phyloP scores from a whole-genome alignment of 78 protist genomes.

The Dictyostelium intermedium region DNA sequence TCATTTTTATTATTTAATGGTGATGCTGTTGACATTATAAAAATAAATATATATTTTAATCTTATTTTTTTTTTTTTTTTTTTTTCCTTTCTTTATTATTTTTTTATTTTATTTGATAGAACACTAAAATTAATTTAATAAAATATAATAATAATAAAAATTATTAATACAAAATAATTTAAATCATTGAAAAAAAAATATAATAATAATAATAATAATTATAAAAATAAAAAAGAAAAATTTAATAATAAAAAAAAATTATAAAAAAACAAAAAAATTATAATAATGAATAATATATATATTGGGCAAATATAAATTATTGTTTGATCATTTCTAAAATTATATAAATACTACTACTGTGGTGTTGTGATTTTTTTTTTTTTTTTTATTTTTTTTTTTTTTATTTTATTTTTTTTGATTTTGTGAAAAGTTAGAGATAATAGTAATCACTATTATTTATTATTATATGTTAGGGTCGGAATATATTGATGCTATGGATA shows the following conservation, averaged over 20 bases:
- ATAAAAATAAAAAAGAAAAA: background rate
- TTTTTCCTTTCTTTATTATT: background rate
- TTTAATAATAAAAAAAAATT: background rate
- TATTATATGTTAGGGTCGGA: background rate
- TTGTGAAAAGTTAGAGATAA: background rate
- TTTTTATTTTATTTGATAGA: background rate
- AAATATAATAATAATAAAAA: background rate
- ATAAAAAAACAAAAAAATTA: background rate
- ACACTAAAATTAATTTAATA: background rate
- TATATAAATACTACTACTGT: background rate
- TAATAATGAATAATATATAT: too few relatives aligned
- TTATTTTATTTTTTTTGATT: background rate
- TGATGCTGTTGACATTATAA: constrained; percentile 27
- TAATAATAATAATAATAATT: background rate
- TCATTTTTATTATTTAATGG: constrained; percentile 18
- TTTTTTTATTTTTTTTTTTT: too few relatives aligned
- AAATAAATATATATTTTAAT: background rate
- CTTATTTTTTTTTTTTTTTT: background rate
- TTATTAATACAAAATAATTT: background rate
- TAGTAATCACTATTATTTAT: too few relatives aligned
- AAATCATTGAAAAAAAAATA: background rate
- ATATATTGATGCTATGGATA: background rate
- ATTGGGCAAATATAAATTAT: background rate
- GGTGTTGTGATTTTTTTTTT: background rate
- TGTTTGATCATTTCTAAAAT: background rate